Percentiles rank a stretch among this genome's conserved stretches.
Conservation (phyloP, 75 land plant species). For the Sequoiadendron giganteum region DNA sequence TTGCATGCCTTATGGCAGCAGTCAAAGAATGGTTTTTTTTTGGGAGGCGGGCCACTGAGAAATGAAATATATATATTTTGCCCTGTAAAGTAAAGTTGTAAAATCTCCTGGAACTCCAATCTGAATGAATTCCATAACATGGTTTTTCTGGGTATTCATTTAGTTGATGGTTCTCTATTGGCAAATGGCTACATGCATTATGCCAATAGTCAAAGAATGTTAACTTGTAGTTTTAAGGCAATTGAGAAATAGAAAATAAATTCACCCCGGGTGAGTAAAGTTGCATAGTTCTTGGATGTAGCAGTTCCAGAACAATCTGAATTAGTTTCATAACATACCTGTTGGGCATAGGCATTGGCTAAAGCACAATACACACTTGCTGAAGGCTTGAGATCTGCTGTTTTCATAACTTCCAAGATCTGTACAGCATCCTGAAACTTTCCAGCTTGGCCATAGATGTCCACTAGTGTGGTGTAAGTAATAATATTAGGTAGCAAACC, state of each 20-base stretch:
- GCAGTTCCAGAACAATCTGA: slow-evolving; percentile 3
- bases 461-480: slow-evolving; percentile 89
- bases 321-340: slow-evolving; percentile 40
- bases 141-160: background rate
- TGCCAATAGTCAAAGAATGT: background rate
- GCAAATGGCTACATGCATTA: background rate
- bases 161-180: background rate
- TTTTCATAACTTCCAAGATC: slow-evolving; percentile 78
- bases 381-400: slow-evolving; percentile 74
- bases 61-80: no score
- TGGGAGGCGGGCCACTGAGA: no score
- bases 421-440: slow-evolving; percentile 84
- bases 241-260: background rate
- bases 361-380: slow-evolving; percentile 87
- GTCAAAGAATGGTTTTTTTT: background rate
- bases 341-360: slow-evolving; percentile 94
- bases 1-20: background rate
- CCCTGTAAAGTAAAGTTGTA: no score
- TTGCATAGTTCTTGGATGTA: background rate
- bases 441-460: slow-evolving; percentile 83
- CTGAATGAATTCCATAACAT: no score
- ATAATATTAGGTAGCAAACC: slow-evolving; percentile 78
- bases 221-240: background rate
- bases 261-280: background rate
- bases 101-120: no score